phyloP scores from a whole-genome alignment of 2,329 filamentous ascomycete genomes.

The Fusarium fracticaudum region DNA sequence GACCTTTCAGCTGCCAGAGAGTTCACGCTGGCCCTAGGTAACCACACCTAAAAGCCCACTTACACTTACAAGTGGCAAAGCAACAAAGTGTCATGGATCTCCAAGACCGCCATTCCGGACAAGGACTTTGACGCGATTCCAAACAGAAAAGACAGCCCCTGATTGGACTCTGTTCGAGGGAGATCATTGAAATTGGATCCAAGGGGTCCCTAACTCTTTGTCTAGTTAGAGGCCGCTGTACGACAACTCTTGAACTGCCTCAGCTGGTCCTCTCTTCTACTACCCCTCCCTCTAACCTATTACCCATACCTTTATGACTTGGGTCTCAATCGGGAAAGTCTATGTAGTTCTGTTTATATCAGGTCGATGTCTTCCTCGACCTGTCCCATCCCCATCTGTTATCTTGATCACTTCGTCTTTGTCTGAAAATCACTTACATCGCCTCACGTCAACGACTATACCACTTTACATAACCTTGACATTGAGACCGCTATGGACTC shows the following conservation, averaged over 20 bases:
- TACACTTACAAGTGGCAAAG: slow-evolving; percentile 22
- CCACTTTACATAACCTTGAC: neutral
- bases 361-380: neutral
- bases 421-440: slow-evolving; percentile 18
- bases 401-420: neutral
- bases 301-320: neutral
- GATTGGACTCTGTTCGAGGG: slow-evolving; percentile 7
- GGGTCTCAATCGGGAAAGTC: neutral
- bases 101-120: slow-evolving; percentile 7
- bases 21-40: neutral
- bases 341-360: neutral
- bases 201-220: slow-evolving; percentile 7
- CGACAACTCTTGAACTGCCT: slow-evolving; percentile 6
- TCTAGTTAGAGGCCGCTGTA: slow-evolving; percentile 4
- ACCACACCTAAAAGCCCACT: slow-evolving; percentile 9
- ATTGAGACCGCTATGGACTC: slow-evolving; percentile 11
- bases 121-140: slow-evolving; percentile 9
- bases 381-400: neutral
- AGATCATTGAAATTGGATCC: neutral
- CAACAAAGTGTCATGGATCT: slow-evolving; percentile 31
- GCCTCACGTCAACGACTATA: slow-evolving; percentile 1
- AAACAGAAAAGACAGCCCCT: neutral
- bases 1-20: neutral
- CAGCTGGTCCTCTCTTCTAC: neutral
- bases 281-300: neutral